A percentile compares a stretch with the other conserved stretches of the same genome.
Conservation (phyloP, 768 basidiomycete species). For the Phanerochaete carnosa region DNA sequence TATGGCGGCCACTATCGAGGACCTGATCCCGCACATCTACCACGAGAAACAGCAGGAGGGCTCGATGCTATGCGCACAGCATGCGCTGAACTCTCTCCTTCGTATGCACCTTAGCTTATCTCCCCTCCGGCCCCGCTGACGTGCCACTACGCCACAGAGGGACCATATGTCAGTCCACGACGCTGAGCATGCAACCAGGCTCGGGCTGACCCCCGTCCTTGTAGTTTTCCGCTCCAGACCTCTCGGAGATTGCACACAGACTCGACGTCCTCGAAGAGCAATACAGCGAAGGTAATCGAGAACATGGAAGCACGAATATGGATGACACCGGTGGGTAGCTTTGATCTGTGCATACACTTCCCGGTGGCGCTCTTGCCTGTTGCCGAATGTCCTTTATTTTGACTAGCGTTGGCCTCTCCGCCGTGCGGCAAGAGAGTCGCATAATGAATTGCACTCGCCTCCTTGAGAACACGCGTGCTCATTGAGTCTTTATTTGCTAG, state of each 20-base stretch:
- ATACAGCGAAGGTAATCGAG: constrained; percentile 47
- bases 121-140: neutral
- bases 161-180: constrained; percentile 41
- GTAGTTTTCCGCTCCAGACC: constrained; percentile 78
- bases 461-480: neutral
- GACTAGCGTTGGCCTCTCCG: no score
- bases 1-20: constrained; percentile 57
- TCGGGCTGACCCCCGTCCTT: constrained; percentile 9
- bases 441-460: no score
- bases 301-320: constrained; percentile 69
- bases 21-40: constrained; percentile 57
- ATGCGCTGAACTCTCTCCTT: constrained; percentile 77
- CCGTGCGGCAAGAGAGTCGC: no score
- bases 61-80: constrained; percentile 85
- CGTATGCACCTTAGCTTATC: constrained; percentile 45
- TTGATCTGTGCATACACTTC: neutral
- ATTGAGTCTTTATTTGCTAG: constrained; percentile 32
- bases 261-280: constrained; percentile 55
- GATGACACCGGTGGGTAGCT: constrained; percentile 78
- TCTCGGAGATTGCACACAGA: constrained; percentile 67
- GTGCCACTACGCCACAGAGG: constrained; percentile 31
- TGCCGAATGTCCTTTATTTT: no score
- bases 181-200: neutral
- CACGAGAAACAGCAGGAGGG: constrained; percentile 76
- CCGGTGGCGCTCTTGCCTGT: neutral